These are phyloP conservation scores for Talaromyces sp. DNA, from an alignment of 2,329 filamentous ascomycete genomes.

Conservation along the genomic window DNA sequence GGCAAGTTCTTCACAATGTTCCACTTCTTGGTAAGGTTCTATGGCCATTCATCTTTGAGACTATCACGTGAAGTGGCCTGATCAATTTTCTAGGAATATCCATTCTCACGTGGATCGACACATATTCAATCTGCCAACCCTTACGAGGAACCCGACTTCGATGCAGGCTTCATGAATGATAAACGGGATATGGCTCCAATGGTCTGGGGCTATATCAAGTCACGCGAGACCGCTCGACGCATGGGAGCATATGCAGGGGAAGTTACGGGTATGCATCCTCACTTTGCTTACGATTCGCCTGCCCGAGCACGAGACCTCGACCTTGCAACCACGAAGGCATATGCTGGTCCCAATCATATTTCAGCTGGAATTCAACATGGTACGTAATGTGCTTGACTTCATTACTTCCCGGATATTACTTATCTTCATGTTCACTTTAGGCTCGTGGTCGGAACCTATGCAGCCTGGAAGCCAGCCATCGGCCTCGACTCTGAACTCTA, in stretches of 20 bases:
- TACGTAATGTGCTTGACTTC: slow-evolving; percentile 24
- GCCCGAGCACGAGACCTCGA: slow-evolving; percentile 74
- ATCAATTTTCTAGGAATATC: slow-evolving; percentile 57
- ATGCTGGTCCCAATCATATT: slow-evolving; percentile 72
- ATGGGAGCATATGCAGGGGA: slow-evolving; percentile 80
- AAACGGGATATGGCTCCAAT: slow-evolving; percentile 81
- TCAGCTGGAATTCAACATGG: slow-evolving; percentile 73
- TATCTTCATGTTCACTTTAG: slow-evolving; percentile 13
- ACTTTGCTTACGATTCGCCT: slow-evolving; percentile 70
- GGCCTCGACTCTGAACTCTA: slow-evolving; percentile 62
- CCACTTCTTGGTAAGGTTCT: slow-evolving; percentile 63
- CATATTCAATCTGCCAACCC: slow-evolving; percentile 73
- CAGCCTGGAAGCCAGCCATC: slow-evolving; percentile 57
- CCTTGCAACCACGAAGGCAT: slow-evolving; percentile 72
- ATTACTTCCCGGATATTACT: neutral
- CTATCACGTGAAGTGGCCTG: too few relatives aligned
- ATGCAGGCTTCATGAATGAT: slow-evolving; percentile 83
- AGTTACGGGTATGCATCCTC: slow-evolving; percentile 67
- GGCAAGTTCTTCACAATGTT: slow-evolving; percentile 85
- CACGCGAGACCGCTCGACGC: slow-evolving; percentile 74
- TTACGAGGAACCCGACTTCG: slow-evolving; percentile 76
- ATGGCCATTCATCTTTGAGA: slow-evolving; percentile 1
- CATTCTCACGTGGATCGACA: slow-evolving; percentile 72
- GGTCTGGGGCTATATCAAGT: slow-evolving; percentile 85
- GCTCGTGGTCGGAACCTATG: slow-evolving; percentile 66